Base-by-base conservation (phyloP, 2,329 filamentous ascomycete species). In the Colletotrichum sp. region DNA sequence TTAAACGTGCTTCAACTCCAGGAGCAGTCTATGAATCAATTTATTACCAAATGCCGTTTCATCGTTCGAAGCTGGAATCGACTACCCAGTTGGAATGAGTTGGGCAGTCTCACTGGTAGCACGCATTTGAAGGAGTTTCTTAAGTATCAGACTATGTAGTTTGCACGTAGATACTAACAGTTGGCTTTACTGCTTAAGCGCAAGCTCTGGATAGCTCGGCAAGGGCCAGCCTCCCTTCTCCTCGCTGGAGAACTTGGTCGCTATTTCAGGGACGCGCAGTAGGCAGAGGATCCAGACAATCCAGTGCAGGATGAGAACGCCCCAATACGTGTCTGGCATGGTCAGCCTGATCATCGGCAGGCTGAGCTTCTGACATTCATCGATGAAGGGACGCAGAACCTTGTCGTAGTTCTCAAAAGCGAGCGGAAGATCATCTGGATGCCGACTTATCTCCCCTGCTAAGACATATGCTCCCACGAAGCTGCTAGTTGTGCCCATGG, bases 401-500 rank as follows among this genome's bases (percentile, higher is more conserved):
- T 32, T 34, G 16, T 78, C 73, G 55, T 77, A 78, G 18, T 52
- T 71, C 12, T 36, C 62, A 13, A 78, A 57, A 1, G 76, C 77
- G 16, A 10, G 52, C 1, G 18, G 26, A 6, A 67, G 30, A 16
- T 65, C 75, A n/a, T 16, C 57, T 18, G 72, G 49, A 49, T 74
- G 73, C 71, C 70, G 77, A 55, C 72, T 72, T n/a, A 89, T 83
- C 77, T 89, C 89, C 7, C 89, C 89, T 0, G 89, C 89, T 1
- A 91, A 83, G 4, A 90, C 80, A 78, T 91, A 90, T 1, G 88
- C 88, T 3, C 86, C 86, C 16, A 88, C 79, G 5, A 90, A 78
- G 2, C 84, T 85, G 10, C 81, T 77, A 4, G 84, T 84, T 1
- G 87, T 88, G 4, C 88, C 88, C 83, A 87, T 86, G 3, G 88